Evolutionary conservation across 768 basidiomycete species (phyloP).

Genomic region (Floccularia luteovirens): DNA sequence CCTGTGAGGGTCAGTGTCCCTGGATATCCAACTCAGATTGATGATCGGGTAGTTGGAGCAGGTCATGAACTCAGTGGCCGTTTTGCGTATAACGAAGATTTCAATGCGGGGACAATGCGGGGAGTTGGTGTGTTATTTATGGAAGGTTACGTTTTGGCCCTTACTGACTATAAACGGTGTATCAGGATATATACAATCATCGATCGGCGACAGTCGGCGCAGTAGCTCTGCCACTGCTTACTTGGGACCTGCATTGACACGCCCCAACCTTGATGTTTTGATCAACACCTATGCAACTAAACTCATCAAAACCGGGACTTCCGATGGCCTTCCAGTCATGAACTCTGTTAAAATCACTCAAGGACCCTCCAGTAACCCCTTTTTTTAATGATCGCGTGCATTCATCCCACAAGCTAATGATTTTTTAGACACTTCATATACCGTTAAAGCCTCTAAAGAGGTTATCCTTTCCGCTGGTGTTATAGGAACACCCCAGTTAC

Average conservation of each 20-base stretch:
- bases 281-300: slow-evolving; percentile 8
- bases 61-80: slow-evolving; percentile 2
- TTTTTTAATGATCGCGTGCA: slow-evolving; percentile 2
- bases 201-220: not conserved
- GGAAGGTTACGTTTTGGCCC: not conserved
- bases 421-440: slow-evolving; percentile 1
- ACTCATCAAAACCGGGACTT: slow-evolving; percentile 7
- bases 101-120: slow-evolving; percentile 3
- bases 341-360: slow-evolving; percentile 8
- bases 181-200: slow-evolving; percentile 4
- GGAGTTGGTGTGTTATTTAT: slow-evolving; percentile 2
- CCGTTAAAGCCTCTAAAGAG: slow-evolving; percentile 36
- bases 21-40: slow-evolving; percentile 3
- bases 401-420: not conserved
- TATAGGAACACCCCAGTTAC: slow-evolving; percentile 22
- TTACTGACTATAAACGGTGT: not conserved
- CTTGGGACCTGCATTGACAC: not conserved
- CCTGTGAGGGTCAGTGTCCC: slow-evolving; percentile 1
- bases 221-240: slow-evolving; percentile 3
- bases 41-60: not conserved
- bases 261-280: slow-evolving; percentile 3
- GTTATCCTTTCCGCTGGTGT: slow-evolving; percentile 36
- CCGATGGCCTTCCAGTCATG: not conserved
- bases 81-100: slow-evolving; percentile 6
- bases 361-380: slow-evolving; percentile 5